Conservation (phyloP, 768 basidiomycete species). For the Scleroderma citrinum region DNA sequence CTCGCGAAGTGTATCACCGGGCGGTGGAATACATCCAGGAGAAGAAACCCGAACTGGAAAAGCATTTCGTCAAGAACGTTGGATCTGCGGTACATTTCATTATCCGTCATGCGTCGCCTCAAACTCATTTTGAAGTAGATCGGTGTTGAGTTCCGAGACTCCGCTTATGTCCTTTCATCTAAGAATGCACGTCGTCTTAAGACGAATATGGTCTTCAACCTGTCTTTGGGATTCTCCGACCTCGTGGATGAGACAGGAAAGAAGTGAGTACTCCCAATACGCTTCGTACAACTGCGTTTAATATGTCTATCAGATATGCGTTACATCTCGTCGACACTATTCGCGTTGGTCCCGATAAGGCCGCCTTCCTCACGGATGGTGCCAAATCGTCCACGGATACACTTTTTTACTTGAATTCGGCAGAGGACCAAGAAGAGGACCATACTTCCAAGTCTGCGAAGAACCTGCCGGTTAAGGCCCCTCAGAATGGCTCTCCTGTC, state of each 20-base stretch:
- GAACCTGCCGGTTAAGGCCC: conserved; percentile 44
- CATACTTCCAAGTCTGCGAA: conserved; percentile 50
- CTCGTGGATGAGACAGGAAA: conserved; percentile 71
- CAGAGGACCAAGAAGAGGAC: conserved; percentile 51
- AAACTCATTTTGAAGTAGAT: conserved; percentile 46
- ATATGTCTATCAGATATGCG: conserved; percentile 56
- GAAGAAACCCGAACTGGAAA: conserved; percentile 79
- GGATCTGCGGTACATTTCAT: conserved; percentile 72
- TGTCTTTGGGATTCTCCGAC: conserved; percentile 82
- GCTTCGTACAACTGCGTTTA: conserved; percentile 1
- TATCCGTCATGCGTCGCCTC: background rate
- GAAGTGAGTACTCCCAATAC: conserved; percentile 45
- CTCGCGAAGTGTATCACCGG: conserved; percentile 79
- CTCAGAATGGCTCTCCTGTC: conserved; percentile 57
- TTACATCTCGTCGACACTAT: conserved; percentile 87
- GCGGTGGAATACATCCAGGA: conserved; percentile 64
- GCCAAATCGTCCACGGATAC: conserved; percentile 81
- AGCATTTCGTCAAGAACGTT: conserved; percentile 79
- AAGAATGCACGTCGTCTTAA: conserved; percentile 73
- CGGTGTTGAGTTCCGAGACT: conserved; percentile 93
- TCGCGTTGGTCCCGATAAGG: conserved; percentile 60
- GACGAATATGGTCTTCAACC: conserved; percentile 79
- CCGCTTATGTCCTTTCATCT: conserved; percentile 70
- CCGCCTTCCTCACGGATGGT: conserved; percentile 75
- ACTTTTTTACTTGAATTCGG: conserved; percentile 73